Evolutionary conservation across 495 filamentous ascomycete species (phyloP), one percentile per base, ranked within the genome.

Genomic region (Penicillium longicatenatum): DNA sequence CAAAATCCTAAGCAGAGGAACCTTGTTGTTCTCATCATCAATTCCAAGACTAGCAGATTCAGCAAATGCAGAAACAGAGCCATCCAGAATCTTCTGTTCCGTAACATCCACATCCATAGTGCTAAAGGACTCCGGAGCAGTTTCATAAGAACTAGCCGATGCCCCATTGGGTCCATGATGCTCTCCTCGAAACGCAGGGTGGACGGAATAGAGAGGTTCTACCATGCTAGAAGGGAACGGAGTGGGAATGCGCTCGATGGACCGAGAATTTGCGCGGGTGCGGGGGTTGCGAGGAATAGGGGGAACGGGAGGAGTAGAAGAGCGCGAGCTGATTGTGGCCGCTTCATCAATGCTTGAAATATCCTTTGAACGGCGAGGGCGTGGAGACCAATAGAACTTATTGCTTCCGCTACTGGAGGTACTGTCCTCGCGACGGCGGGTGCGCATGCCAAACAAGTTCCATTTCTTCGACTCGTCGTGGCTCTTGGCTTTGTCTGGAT

Each of bases 361-460:
- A 7, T 48, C 49, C 20, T 63, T 63, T 21, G 30, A n/a, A 3
- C 60, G 55, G 14, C 35, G 51, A 9, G 57, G 55, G 16, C 26
- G 22, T 37, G 56, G 42, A 35, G 65, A 51, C 39, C 63, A 62
- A 20, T 48, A 37, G 52, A 58, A 48, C 50, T 62, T 65, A 55
- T 54, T 61, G 58, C 48, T 26, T 3, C 30, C 42, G 37, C 50
- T 26, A 3, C 17, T 50, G 16, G 54, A 37, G 5, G 51, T 45
- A 26, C 22, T 54, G 26, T 63, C 59, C 49, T 65, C 51, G n/a
- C 57, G 60, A n/a, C 53, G 59, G 5, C 62, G 64, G 16, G 37
- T n/a, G 42, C 64, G 68, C 37, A 71, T 58, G 19, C 59, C 50
- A 21, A 72, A 71, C 19, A 71, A n/a, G 21, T 55, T 55, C 52